Percentiles rank a stretch among this genome's conserved stretches.
Conservation (phyloP, 2,329 filamentous ascomycete species). For the Hypoxylon sp. region DNA sequence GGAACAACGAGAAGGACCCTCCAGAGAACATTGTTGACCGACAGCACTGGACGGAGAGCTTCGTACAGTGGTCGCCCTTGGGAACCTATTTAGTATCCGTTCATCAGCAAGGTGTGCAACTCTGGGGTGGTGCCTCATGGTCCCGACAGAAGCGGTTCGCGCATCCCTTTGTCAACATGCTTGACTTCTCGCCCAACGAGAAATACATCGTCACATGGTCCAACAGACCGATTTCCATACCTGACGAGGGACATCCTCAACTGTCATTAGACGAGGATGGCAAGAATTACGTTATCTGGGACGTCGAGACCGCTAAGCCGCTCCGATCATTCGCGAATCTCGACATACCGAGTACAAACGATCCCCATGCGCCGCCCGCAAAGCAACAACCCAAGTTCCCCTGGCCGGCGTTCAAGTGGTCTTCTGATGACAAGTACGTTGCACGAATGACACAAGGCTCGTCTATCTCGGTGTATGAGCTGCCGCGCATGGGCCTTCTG, state of each 20-base stretch:
- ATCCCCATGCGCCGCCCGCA: slow-evolving; percentile 70
- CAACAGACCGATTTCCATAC: slow-evolving; percentile 90
- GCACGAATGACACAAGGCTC: slow-evolving; percentile 89
- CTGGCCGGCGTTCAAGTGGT: slow-evolving; percentile 99
- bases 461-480: slow-evolving; percentile 91
- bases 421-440: slow-evolving; percentile 95
- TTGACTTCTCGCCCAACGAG: slow-evolving; percentile 95
- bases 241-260: slow-evolving; percentile 87
- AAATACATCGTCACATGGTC: slow-evolving; percentile 98
- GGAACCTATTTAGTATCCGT: slow-evolving; percentile 96
- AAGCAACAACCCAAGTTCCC: slow-evolving; percentile 88
- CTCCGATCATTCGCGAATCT: slow-evolving; percentile 94
- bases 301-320: slow-evolving; percentile 89
- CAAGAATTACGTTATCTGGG: slow-evolving; percentile 99
- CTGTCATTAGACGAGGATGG: slow-evolving; percentile 93
- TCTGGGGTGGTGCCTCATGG: slow-evolving; percentile 95
- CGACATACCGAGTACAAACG: slow-evolving; percentile 76
- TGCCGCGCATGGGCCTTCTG: slow-evolving; percentile 88
- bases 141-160: slow-evolving; percentile 92
- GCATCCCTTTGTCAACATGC: slow-evolving; percentile 94
- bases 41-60: slow-evolving; percentile 97
- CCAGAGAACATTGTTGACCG: slow-evolving; percentile 93
- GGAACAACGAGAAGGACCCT: slow-evolving; percentile 95
- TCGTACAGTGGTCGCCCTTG: slow-evolving; percentile 96
- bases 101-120: slow-evolving; percentile 94